Percentiles rank a stretch among this genome's conserved stretches.
These are phyloP conservation scores for Ceriops zippeliana DNA, from an alignment of 345 rosid genomes.

Conservation along the genomic window DNA sequence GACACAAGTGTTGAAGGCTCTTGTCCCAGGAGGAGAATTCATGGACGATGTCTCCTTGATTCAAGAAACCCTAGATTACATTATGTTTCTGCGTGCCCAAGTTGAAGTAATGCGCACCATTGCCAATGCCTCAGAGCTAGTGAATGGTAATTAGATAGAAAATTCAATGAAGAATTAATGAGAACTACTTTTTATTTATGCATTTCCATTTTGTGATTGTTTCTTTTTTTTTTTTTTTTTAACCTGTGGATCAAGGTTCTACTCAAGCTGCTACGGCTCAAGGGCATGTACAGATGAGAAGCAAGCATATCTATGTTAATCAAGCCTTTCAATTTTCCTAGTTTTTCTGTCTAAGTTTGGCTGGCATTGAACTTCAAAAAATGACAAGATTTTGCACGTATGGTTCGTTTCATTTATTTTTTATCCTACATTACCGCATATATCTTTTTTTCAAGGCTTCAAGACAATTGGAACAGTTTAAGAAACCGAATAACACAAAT, in stretches of 20 bases:
- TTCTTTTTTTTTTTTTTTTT: background rate
- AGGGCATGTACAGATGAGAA: background rate
- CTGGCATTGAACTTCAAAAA: too few relatives aligned
- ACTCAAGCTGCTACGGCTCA: background rate
- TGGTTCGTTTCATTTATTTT: too few relatives aligned
- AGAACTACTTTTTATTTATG: background rate
- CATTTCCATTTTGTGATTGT: background rate
- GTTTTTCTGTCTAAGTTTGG: too few relatives aligned
- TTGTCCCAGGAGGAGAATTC: conserved; percentile 74
- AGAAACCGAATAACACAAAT: too few relatives aligned
- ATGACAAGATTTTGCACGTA: too few relatives aligned
- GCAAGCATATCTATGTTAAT: background rate
- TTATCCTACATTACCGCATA: too few relatives aligned
- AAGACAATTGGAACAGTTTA: too few relatives aligned
- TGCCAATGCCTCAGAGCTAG: conserved; percentile 15
- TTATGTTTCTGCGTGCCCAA: conserved; percentile 63
- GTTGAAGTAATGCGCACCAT: conserved; percentile 67
- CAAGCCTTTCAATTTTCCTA: too few relatives aligned
- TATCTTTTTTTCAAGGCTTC: too few relatives aligned
- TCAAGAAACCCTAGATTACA: conserved; percentile 83
- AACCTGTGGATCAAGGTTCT: background rate
- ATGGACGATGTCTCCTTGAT: conserved; percentile 57
- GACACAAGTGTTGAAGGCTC: conserved; percentile 49
- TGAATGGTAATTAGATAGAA: conserved; percentile 17
- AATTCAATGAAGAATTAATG: conserved; percentile 16